Conservation (phyloP, 371 early-diverging fungal species). For the Circinella umbellata region DNA sequence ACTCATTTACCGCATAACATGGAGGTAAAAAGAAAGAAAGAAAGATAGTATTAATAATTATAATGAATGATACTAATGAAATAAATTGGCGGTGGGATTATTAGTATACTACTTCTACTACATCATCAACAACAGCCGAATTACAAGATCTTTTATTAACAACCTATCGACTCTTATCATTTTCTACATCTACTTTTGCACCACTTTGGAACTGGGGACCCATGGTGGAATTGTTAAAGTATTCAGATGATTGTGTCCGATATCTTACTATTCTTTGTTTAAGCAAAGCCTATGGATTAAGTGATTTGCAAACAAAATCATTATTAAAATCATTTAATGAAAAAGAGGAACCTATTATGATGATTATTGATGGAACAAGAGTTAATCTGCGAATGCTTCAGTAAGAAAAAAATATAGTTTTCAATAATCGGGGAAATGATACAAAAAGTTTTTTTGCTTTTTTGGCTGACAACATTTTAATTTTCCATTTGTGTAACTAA, state of each 20-base stretch:
- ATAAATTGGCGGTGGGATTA: background rate
- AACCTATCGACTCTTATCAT: slow-evolving; percentile 62
- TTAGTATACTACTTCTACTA: slow-evolving; percentile 1
- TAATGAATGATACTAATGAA: background rate
- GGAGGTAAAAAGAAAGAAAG: slow-evolving; percentile 6
- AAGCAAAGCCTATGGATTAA: slow-evolving; percentile 55
- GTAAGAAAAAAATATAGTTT: slow-evolving; percentile 21
- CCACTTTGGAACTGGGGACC: slow-evolving; percentile 72
- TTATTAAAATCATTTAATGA: slow-evolving; percentile 20
- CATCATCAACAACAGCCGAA: slow-evolving; percentile 15
- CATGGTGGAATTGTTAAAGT: slow-evolving; percentile 56
- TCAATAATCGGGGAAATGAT: no score
- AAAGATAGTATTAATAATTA: background rate
- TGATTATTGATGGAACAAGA: slow-evolving; percentile 33
- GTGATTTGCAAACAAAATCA: slow-evolving; percentile 47
- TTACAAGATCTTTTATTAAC: slow-evolving; percentile 61
- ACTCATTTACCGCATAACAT: slow-evolving; percentile 34
- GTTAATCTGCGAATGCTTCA: slow-evolving; percentile 54
- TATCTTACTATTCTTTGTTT: slow-evolving; percentile 62
- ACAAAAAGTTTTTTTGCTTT: no score
- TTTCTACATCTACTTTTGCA: slow-evolving; percentile 60
- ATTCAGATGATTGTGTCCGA: slow-evolving; percentile 49
- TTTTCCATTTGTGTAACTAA: slow-evolving; percentile 1
- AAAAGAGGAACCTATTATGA: slow-evolving; percentile 38
- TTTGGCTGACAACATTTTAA: no score